These are phyloP conservation scores for Cairneyella variabilis DNA, from an alignment of 495 filamentous ascomycete species.

Conservation along the genomic window DNA sequence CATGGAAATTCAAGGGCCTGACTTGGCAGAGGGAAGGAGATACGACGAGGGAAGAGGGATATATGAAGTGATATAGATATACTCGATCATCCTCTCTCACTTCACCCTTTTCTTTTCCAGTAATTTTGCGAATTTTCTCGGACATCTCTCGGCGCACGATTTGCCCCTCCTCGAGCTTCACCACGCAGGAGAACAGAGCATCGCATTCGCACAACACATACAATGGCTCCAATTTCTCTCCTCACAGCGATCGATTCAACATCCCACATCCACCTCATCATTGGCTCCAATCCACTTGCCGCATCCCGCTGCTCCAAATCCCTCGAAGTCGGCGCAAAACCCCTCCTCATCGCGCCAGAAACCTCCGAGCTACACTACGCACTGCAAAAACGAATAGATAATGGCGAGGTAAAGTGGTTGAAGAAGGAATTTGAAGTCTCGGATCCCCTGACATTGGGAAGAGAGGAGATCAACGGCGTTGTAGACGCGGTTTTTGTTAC, in stretches of 20 bases:
- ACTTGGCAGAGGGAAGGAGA: no score
- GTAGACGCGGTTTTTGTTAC: slow-evolving; percentile 95
- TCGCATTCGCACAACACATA: no score
- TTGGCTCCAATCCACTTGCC: slow-evolving; percentile 84
- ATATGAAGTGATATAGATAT: no score
- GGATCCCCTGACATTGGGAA: slow-evolving; percentile 73
- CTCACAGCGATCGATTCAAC: slow-evolving; percentile 74
- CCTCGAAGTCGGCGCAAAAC: slow-evolving; percentile 79
- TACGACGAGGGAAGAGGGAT: no score
- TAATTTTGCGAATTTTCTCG: no score
- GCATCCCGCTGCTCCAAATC: slow-evolving; percentile 77
- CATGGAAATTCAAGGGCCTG: no score
- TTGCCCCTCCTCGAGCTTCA: no score
- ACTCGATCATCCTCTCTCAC: no score
- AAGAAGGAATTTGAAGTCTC: slow-evolving; percentile 63
- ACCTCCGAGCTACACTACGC: slow-evolving; percentile 64
- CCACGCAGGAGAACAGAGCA: no score
- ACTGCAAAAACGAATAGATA: slow-evolving; percentile 67
- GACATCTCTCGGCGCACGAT: no score
- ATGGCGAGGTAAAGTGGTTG: slow-evolving; percentile 69
- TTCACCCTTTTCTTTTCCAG: no score
- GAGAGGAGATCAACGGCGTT: slow-evolving; percentile 70
- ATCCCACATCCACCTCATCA: slow-evolving; percentile 76
- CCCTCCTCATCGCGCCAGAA: slow-evolving; percentile 75
- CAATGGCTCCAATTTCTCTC: slow-evolving; percentile 42